Percentiles rank a stretch among this genome's conserved stretches.
These are phyloP conservation scores for Moniliophthora roreri DNA, from an alignment of 1,284 basidiomycete species.

Conservation along the genomic window DNA sequence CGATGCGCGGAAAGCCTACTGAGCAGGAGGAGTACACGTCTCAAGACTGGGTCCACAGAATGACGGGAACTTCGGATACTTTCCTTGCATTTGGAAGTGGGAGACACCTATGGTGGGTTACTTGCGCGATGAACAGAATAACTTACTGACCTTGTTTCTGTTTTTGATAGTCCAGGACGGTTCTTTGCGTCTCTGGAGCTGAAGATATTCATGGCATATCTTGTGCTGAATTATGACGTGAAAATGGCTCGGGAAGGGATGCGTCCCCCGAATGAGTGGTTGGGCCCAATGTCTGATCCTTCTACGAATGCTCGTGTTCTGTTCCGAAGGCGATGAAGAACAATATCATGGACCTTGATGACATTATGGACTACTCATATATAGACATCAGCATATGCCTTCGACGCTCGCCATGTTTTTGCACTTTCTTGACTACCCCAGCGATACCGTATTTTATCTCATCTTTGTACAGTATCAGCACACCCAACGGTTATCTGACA, in stretches of 20 bases:
- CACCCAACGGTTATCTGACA: too few relatives aligned
- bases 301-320: conserved; percentile 13
- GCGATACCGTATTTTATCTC: too few relatives aligned
- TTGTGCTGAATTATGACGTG: conserved; percentile 36
- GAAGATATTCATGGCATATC: conserved; percentile 34
- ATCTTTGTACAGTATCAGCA: too few relatives aligned
- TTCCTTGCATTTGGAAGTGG: conserved; percentile 44
- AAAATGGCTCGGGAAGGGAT: conserved; percentile 28
- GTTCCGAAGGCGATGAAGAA: conserved; percentile 9
- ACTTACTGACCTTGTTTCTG: neutral
- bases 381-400: too few relatives aligned
- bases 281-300: conserved; percentile 18
- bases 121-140: too few relatives aligned
- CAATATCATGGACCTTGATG: too few relatives aligned
- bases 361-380: too few relatives aligned
- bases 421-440: too few relatives aligned
- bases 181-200: conserved; percentile 36
- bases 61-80: conserved; percentile 30
- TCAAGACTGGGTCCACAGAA: conserved; percentile 12
- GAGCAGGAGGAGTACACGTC: conserved; percentile 18
- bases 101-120: conserved; percentile 39
- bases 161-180: conserved; percentile 32
- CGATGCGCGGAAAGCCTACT: conserved; percentile 19
- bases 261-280: conserved; percentile 36
- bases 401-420: too few relatives aligned